phyloP scores from a whole-genome alignment of 225 moss, liverwort and hornwort genomes.

The Bryum argenteum region DNA sequence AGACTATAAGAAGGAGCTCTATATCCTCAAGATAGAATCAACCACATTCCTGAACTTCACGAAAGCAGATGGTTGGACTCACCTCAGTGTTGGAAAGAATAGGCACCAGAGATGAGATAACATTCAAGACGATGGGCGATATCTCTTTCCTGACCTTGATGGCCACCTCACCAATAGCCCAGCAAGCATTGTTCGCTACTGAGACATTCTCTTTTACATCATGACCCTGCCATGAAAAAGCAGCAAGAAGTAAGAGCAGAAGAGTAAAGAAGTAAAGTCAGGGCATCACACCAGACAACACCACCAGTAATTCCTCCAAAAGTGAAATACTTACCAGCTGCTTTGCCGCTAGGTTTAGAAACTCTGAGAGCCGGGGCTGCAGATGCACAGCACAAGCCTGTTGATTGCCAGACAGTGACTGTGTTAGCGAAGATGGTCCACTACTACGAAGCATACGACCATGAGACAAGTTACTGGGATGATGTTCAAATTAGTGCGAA shows the following conservation, averaged over 20 bases:
- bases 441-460: slow-evolving; percentile 2
- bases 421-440: slow-evolving; percentile 5
- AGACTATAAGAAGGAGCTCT: neutral
- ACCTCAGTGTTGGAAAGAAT: slow-evolving; percentile 95
- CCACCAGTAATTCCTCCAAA: slow-evolving; percentile 3
- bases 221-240: slow-evolving; percentile 70
- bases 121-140: slow-evolving; percentile 91
- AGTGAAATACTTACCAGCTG: slow-evolving; percentile 68
- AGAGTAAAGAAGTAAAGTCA: too few relatives aligned
- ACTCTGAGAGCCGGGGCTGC: slow-evolving; percentile 92
- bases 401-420: slow-evolving; percentile 22
- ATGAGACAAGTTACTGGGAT: slow-evolving; percentile 15
- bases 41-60: slow-evolving; percentile 16
- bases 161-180: slow-evolving; percentile 99
- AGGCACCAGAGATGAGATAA: slow-evolving; percentile 90
- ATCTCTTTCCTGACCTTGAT: slow-evolving; percentile 97
- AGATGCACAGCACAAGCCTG: slow-evolving; percentile 97
- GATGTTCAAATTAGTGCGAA: slow-evolving; percentile 1
- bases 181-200: slow-evolving; percentile 98
- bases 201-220: slow-evolving; percentile 98
- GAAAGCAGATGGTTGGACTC: slow-evolving; percentile 11
- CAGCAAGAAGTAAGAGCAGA: slow-evolving; percentile 6
- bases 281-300: slow-evolving; percentile 2
- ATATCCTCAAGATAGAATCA: slow-evolving; percentile 7
- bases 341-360: slow-evolving; percentile 91